These are phyloP conservation scores for Boeremia lycopersici DNA, from an alignment of 2,329 filamentous ascomycete genomes.

Conservation along the genomic window DNA sequence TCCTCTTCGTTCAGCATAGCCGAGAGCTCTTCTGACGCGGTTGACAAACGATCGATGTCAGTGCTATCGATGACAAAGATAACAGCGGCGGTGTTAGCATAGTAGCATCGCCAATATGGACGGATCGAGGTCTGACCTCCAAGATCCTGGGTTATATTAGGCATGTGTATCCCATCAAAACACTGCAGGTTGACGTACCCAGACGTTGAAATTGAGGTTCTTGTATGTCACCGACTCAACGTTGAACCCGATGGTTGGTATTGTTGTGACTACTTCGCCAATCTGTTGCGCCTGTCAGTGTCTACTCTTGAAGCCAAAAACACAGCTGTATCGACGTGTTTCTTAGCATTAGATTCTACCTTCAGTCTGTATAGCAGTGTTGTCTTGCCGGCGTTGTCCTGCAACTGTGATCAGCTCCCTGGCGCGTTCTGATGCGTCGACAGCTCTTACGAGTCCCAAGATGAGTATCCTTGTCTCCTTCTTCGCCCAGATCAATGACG, in stretches of 20 bases:
- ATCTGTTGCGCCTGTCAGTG: slow-evolving; percentile 64
- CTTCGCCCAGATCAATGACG: slow-evolving; percentile 70
- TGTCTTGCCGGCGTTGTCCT: slow-evolving; percentile 99
- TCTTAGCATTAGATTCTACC: slow-evolving; percentile 58
- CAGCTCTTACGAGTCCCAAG: slow-evolving; percentile 76
- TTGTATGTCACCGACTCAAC: slow-evolving; percentile 98
- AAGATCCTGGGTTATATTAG: slow-evolving; percentile 67
- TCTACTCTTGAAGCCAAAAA: neutral
- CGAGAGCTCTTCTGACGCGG: slow-evolving; percentile 87
- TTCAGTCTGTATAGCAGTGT: slow-evolving; percentile 95
- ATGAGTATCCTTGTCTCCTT: slow-evolving; percentile 98
- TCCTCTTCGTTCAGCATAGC: slow-evolving; percentile 98
- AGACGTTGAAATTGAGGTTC: slow-evolving; percentile 98
- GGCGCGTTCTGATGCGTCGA: neutral
- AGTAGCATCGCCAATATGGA: slow-evolving; percentile 99
- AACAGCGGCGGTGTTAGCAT: slow-evolving; percentile 96
- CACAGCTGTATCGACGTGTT: neutral
- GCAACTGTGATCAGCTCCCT: slow-evolving; percentile 35
- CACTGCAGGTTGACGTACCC: slow-evolving; percentile 64
- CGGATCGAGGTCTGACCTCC: slow-evolving; percentile 98
- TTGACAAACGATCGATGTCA: slow-evolving; percentile 92
- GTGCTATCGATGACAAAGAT: slow-evolving; percentile 99
- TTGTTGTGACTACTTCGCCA: slow-evolving; percentile 97
- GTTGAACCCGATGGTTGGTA: slow-evolving; percentile 99
- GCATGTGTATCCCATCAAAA: neutral